Conservation (phyloP, 257 asterid genomes). For the Nemophila menziesii region DNA sequence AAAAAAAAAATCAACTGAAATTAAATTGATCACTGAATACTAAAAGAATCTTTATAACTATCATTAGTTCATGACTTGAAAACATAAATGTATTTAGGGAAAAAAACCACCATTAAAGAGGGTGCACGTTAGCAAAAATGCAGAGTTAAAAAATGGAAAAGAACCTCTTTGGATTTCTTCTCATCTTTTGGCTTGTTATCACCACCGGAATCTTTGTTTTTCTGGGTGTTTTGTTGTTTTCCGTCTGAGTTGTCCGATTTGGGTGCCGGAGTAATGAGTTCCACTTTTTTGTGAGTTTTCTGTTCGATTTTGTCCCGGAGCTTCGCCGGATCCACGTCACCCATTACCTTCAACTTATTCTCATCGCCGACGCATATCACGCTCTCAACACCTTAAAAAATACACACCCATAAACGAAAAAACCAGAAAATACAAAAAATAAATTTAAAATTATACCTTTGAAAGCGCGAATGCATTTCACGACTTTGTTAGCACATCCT, state of each 20-base stretch:
- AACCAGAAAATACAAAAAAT: neutral
- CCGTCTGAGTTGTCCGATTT: too few species aligned
- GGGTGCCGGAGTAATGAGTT: slow-evolving; percentile 44
- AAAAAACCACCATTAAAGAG: neutral
- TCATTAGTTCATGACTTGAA: too few species aligned
- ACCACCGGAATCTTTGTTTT: slow-evolving; percentile 18
- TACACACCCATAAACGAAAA: neutral
- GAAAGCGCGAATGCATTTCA: slow-evolving; percentile 36
- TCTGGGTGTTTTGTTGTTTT: slow-evolving; percentile 19
- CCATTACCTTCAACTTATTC: slow-evolving; percentile 45
- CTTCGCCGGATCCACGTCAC: slow-evolving; percentile 53
- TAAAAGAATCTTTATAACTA: too few species aligned
- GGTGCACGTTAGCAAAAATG: neutral
- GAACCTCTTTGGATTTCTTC: slow-evolving; percentile 21
- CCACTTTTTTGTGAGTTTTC: slow-evolving; percentile 44
- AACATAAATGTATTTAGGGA: too few species aligned
- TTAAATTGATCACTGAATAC: too few species aligned
- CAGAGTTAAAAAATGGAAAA: neutral
- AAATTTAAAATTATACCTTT: slow-evolving; percentile 28
- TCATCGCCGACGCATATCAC: slow-evolving; percentile 30
- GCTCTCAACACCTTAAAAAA: slow-evolving; percentile 26
- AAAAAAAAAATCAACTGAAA: too few species aligned
- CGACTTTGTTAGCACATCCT: slow-evolving; percentile 57
- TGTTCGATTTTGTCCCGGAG: slow-evolving; percentile 44
- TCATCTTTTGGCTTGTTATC: slow-evolving; percentile 16